Evolutionary conservation across 139 green algal genomes (phyloP), one percentile per base, ranked within the genome.

Genomic region (Chlorella sp.): DNA sequence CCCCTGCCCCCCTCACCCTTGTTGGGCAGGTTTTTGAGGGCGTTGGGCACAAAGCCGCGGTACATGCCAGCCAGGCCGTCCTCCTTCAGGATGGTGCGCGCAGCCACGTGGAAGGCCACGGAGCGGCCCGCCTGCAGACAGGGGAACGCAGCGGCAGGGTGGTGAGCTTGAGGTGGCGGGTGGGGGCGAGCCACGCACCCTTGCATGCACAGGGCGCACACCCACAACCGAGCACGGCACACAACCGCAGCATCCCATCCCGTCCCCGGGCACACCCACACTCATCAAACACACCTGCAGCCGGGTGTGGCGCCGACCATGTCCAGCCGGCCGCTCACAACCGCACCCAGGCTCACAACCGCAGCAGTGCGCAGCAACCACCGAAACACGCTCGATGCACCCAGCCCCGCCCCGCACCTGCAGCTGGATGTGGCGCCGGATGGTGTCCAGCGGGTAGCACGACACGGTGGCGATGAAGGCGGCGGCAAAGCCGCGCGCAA

Each of bases 1-100:
- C 40, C 6, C 8, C 72, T 30, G 28, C 43, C 26, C 20, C 28
- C 28, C 77, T n/a, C 86, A 92, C 92, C 92, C 87, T 97, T 97
- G 90, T 96, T 97, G 36, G 94, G 94, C 69, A 96, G 86, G 87
- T 97, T 97, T 76, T 97, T 97, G 32, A 95, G 74, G 14, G 90
- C 90, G 84, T 95, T 96, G 62, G 94, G 93, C n/a, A 96, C 24
- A 56, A 97, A 96, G 30, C 94, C 94, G 43, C 91, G 85, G 91
- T 96, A 97, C 51, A 96, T 70, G 32, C 90, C 92, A 19, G 43
- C 62, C 19, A 92, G 17, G 26, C 93, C 93, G 41, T 94, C 90
- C 14, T 64, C 81, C 24, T 76, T 30, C 44, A 93, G 22, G 72
- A 94, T 91, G 19, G 67, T 54, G 17, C 9, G 36, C 0, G 83